Conservation (phyloP, 805 yeast genomes). For the Phaffomyces antillensis region DNA sequence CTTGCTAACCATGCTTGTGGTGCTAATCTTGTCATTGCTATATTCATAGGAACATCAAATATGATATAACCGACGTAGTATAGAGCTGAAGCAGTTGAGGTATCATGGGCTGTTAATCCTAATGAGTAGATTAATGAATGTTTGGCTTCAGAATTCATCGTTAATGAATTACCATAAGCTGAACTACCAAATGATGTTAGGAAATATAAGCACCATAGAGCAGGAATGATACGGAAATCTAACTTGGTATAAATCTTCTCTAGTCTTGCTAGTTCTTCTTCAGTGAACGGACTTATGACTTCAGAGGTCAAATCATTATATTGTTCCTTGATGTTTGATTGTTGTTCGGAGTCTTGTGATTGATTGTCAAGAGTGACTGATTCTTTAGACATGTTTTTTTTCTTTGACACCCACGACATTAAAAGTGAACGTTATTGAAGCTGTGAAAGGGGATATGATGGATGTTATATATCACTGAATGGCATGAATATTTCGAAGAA, state of each 20-base stretch:
- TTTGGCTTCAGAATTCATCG: slow-evolving; percentile 60
- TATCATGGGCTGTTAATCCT: slow-evolving; percentile 45
- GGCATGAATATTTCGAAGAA: too few relatives aligned
- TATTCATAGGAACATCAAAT: slow-evolving; percentile 85
- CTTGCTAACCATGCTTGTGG: slow-evolving; percentile 84
- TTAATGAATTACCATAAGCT: slow-evolving; percentile 71
- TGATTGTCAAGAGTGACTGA: background rate
- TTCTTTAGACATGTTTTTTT: too few relatives aligned
- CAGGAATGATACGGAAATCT: slow-evolving; percentile 71
- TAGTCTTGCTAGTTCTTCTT: slow-evolving; percentile 29
- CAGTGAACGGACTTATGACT: slow-evolving; percentile 12
- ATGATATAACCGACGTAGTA: slow-evolving; percentile 78
- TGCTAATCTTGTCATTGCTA: slow-evolving; percentile 72
- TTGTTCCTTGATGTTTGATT: slow-evolving; percentile 7
- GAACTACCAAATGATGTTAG: slow-evolving; percentile 71
- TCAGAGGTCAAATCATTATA: background rate
- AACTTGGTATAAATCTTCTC: slow-evolving; percentile 54
- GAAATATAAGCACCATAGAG: slow-evolving; percentile 74
- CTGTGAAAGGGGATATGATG: too few relatives aligned
- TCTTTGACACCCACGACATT: too few relatives aligned
- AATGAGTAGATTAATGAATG: slow-evolving; percentile 56
- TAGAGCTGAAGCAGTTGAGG: slow-evolving; percentile 70
- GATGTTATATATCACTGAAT: too few relatives aligned
- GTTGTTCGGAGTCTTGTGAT: background rate
- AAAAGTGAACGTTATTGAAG: too few relatives aligned